Conservation (phyloP, 495 filamentous ascomycete genomes). For the Penicillium egyptiacum region DNA sequence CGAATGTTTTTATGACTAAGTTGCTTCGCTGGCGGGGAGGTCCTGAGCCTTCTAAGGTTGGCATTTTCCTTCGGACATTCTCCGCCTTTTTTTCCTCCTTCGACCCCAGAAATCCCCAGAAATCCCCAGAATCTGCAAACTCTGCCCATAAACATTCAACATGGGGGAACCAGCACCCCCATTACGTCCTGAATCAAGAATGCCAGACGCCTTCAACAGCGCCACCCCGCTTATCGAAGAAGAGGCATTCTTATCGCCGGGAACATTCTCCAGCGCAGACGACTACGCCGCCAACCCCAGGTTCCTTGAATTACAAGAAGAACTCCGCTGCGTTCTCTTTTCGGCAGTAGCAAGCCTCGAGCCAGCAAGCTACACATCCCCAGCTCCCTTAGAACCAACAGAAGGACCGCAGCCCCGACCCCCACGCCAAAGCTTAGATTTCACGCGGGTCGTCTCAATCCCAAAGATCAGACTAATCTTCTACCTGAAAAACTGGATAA, state of each 20-base stretch:
- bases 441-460: conserved; percentile 26
- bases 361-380: conserved; percentile 23
- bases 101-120: conserved; percentile 17
- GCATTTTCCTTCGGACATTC: conserved; percentile 1
- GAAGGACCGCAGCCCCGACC: conserved; percentile 13
- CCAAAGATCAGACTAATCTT: conserved; percentile 29
- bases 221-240: conserved; percentile 24
- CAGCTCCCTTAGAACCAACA: conserved; percentile 19
- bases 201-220: conserved; percentile 22
- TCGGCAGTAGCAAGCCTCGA: conserved; percentile 30
- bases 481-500: conserved; percentile 34
- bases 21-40: too few species aligned
- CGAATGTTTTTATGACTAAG: conserved; percentile 20
- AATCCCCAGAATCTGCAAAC: conserved; percentile 8
- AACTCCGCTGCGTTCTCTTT: conserved; percentile 30
- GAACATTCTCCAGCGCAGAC: conserved; percentile 33
- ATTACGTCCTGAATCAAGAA: conserved; percentile 14
- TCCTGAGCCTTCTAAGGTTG: not conserved
- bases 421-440: conserved; percentile 26
- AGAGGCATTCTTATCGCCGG: conserved; percentile 30
- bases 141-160: not conserved
- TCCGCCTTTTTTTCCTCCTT: conserved; percentile 17
- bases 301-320: conserved; percentile 32
- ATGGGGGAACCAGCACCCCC: conserved; percentile 25
- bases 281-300: conserved; percentile 34